phyloP scores from a whole-genome alignment of 1,139 yeast genomes.

The Blastobotrys persicus region DNA sequence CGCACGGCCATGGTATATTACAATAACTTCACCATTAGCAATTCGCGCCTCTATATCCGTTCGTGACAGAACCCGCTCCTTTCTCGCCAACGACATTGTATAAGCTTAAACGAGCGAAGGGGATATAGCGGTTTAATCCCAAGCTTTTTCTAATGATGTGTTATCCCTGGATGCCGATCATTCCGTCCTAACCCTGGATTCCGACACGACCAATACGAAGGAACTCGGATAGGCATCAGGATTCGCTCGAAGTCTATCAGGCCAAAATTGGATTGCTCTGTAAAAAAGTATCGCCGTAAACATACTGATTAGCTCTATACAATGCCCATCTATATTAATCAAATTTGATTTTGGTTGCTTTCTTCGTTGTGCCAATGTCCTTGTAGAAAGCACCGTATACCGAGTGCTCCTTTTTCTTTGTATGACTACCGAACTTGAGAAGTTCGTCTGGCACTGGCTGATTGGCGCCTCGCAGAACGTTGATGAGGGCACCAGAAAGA shows the following conservation, averaged over 20 bases:
- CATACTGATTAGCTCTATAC: background rate
- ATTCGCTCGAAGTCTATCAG: background rate
- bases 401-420: conserved; percentile 94
- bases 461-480: conserved; percentile 87
- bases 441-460: conserved; percentile 97
- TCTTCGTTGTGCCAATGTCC: conserved; percentile 81
- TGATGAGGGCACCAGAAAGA: conserved; percentile 90
- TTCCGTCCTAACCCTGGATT: too few relatives aligned
- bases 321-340: conserved; percentile 27
- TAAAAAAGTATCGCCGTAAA: too few relatives aligned
- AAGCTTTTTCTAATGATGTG: too few relatives aligned
- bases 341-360: conserved; percentile 90
- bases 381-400: conserved; percentile 96
- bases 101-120: background rate
- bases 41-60: conserved; percentile 51
- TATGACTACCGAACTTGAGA: conserved; percentile 93
- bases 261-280: too few relatives aligned
- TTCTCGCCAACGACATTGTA: background rate
- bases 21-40: conserved; percentile 65
- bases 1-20: conserved; percentile 60
- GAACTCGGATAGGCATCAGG: too few relatives aligned
- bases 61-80: conserved; percentile 22
- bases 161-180: too few relatives aligned
- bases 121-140: background rate
- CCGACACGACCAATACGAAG: too few relatives aligned